Evolutionary conservation across 805 yeast genomes (phyloP).

Genomic region (Yamadazyma olivae): DNA sequence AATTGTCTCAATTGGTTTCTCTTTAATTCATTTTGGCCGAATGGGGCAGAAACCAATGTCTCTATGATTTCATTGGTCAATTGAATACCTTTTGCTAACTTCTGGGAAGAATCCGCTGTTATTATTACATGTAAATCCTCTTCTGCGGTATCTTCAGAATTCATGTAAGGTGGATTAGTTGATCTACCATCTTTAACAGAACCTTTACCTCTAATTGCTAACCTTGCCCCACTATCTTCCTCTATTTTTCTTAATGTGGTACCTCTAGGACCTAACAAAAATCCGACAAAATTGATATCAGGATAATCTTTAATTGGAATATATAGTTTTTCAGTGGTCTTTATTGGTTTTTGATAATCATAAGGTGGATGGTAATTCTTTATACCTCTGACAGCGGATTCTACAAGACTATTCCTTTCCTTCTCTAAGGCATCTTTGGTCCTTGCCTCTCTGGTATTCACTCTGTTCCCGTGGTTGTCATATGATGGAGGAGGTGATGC

Average conservation of each 20-base stretch:
- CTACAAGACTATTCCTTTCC: conserved; percentile 80
- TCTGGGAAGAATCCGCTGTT: conserved; percentile 77
- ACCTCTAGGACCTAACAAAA: conserved; percentile 93
- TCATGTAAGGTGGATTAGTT: conserved; percentile 39
- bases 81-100: conserved; percentile 69
- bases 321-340: conserved; percentile 75
- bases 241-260: conserved; percentile 80
- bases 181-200: conserved; percentile 89
- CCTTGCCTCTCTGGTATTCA: conserved; percentile 77
- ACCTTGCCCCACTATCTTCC: conserved; percentile 80
- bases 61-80: conserved; percentile 74
- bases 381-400: conserved; percentile 63
- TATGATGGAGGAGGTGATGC: conserved; percentile 94
- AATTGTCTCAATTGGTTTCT: conserved; percentile 87
- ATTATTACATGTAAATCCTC: conserved; percentile 90
- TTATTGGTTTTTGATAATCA: conserved; percentile 68
- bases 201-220: conserved; percentile 93
- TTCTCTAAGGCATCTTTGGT: conserved; percentile 60
- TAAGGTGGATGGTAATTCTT: conserved; percentile 80
- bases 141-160: conserved; percentile 15
- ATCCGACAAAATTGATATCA: conserved; percentile 88
- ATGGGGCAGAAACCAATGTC: conserved; percentile 84
- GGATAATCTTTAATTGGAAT: conserved; percentile 87
- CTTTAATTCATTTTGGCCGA: conserved; percentile 89
- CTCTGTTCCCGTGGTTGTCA: conserved; percentile 78